These are phyloP conservation scores for Aleurites moluccanus DNA, from an alignment of 441 rosid genomes.

Conservation along the genomic window DNA sequence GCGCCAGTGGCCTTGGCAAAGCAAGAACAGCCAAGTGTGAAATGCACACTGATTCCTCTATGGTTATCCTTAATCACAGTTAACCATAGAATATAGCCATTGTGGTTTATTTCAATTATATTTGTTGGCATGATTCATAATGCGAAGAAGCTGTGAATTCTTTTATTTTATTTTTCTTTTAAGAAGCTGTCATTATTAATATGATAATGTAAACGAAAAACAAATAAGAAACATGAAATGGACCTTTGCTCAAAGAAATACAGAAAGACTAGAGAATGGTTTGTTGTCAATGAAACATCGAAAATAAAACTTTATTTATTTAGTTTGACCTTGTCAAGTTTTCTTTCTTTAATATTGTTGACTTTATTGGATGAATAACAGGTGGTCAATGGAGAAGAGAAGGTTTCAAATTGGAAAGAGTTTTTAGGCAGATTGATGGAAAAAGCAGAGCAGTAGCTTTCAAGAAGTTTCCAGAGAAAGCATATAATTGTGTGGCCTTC, in stretches of 20 bases:
- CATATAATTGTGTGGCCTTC: background rate
- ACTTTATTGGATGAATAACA: conserved; percentile 23
- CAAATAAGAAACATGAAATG: background rate
- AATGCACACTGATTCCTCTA: background rate
- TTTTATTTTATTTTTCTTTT: background rate
- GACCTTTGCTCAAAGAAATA: conserved; percentile 3
- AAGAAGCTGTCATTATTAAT: background rate
- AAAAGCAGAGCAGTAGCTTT: conserved; percentile 36
- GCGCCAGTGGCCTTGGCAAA: background rate
- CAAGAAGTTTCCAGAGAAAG: background rate
- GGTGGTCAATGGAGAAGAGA: conserved; percentile 76
- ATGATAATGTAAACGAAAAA: background rate
- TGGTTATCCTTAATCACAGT: background rate
- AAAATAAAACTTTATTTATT: background rate
- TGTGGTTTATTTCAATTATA: background rate
- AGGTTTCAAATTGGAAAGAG: conserved; percentile 75
- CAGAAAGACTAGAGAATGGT: background rate
- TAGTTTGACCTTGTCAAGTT: conserved; percentile 6
- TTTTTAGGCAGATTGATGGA: conserved; percentile 57
- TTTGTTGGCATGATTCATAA: too few relatives aligned
- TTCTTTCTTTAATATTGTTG: background rate
- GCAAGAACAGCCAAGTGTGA: background rate
- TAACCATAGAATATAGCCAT: background rate
- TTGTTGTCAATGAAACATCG: conserved; percentile 4
- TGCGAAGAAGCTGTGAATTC: too few relatives aligned